Conservation (phyloP, 2,329 filamentous ascomycete genomes). For the Nemania diffusa region DNA sequence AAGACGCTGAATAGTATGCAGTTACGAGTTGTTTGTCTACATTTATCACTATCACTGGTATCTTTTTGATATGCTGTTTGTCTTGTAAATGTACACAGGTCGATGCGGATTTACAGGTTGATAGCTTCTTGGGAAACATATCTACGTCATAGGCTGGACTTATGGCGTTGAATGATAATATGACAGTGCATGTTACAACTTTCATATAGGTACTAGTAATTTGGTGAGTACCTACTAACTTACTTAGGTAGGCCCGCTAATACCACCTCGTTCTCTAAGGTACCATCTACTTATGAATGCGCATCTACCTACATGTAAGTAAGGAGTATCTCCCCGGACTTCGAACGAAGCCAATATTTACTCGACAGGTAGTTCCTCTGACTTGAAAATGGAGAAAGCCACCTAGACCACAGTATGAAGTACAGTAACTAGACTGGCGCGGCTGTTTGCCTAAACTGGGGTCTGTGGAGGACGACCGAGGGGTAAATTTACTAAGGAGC, state of each 20-base stretch:
- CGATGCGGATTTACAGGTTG: not conserved
- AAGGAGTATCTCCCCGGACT: not conserved
- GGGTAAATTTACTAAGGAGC: constrained; percentile 15
- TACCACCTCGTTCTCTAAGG: not conserved
- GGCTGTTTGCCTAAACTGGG: constrained; percentile 19
- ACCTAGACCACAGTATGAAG: not conserved
- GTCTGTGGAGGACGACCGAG: constrained; percentile 9
- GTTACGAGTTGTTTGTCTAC: no score
- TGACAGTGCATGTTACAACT: no score
- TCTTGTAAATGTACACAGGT: not conserved
- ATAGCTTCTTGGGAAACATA: not conserved
- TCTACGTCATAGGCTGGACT: not conserved
- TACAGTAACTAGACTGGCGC: constrained; percentile 8
- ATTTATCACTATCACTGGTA: not conserved
- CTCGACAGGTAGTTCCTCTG: not conserved
- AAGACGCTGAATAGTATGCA: no score
- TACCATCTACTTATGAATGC: no score
- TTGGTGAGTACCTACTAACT: not conserved
- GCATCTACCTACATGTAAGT: not conserved
- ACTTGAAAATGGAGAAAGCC: not conserved
- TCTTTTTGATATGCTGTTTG: not conserved
- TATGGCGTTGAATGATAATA: no score
- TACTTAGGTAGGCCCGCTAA: not conserved
- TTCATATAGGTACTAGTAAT: no score
- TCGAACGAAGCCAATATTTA: not conserved